Base-by-base conservation (phyloP, 257 asterid genomes). In the Nicotiana obtusifolia region DNA sequence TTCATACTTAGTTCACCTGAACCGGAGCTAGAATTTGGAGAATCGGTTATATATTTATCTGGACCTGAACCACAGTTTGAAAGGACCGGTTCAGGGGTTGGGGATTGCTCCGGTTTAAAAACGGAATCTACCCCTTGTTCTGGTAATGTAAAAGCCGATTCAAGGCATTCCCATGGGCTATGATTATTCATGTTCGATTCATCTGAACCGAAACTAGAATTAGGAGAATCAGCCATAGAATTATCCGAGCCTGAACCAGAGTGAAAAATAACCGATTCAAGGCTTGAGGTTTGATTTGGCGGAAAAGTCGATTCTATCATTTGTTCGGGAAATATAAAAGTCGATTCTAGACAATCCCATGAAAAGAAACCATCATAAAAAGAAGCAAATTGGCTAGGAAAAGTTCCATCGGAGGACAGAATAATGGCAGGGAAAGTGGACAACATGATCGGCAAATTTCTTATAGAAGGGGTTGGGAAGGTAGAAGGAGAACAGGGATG, bases 401-500 rank as follows among this genome's bases (percentile, higher is more conserved):
- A 49, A 64, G 83, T 19, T 0, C 87, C 84, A 4, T 87, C 92
- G 81, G 85, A 69, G 78, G 86, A 61, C 44, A 82, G 31, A 41
- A 73, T n/a, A 61, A 15, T 22, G 24, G 86, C 83, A 83, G 93
- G 93, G 16, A 89, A 85, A 80, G 91, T 30, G 84, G 94, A 85
- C 90, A 89, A 64, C 93, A 91, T 91, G 68, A 88, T 88, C 86
- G 88, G 92, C 75, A 84, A 84, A 81, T 37, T 64, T 19, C 84
- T 68, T 84, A 76, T 67, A 31, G 28, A 57, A 81, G 86, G 69
- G 81, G 31, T 71, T 52, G 35, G 30, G 81, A 17, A 81, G 87
- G 47, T 22, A 24, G 89, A 78, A 86, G 87, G 86, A 78, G 94
- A 64, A 90, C 86, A 90, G 92, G 94, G 98, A 91, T 87, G 93